A percentile compares a stretch with the other conserved stretches of the same genome.
These are phyloP conservation scores for Ochromonas danica DNA, from an alignment of 108 stramenopile species.

Conservation along the genomic window DNA sequence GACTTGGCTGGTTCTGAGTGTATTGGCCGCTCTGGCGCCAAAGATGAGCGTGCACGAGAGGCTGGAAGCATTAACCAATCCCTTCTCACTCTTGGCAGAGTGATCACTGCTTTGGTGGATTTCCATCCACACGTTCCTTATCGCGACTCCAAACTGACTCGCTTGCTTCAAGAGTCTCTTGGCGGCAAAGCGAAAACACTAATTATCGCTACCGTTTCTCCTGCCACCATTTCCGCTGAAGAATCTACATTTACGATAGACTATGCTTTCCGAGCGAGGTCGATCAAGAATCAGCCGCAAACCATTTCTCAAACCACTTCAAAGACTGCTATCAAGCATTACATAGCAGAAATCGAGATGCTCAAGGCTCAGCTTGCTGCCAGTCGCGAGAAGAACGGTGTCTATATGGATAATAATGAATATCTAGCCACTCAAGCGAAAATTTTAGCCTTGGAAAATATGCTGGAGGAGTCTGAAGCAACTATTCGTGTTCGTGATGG, in stretches of 20 bases:
- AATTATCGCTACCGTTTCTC: slow-evolving; percentile 58
- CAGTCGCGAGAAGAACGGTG: slow-evolving; percentile 61
- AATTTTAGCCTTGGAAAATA: background rate
- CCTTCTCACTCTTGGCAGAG: slow-evolving; percentile 10
- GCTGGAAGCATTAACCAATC: slow-evolving; percentile 22
- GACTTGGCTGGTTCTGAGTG: slow-evolving; percentile 52
- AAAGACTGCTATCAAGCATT: background rate
- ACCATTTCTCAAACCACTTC: background rate
- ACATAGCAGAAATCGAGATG: slow-evolving; percentile 42
- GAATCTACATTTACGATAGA: slow-evolving; percentile 56
- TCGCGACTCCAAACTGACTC: slow-evolving; percentile 34
- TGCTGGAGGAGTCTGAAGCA: background rate
- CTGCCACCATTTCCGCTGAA: slow-evolving; percentile 47
- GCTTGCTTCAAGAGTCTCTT: slow-evolving; percentile 28
- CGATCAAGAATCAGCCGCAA: slow-evolving; percentile 52
- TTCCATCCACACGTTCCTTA: slow-evolving; percentile 25
- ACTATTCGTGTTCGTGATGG: background rate
- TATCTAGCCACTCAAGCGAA: slow-evolving; percentile 52
- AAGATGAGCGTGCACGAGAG: slow-evolving; percentile 38
- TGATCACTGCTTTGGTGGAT: slow-evolving; percentile 22
- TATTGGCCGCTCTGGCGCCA: slow-evolving; percentile 60
- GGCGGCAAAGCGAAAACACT: slow-evolving; percentile 49
- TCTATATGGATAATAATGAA: slow-evolving; percentile 53
- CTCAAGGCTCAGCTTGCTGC: slow-evolving; percentile 42
- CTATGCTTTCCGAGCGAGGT: slow-evolving; percentile 53